Percentiles rank a stretch among this genome's conserved stretches.
Evolutionary conservation across 169 alveolate species (phyloP).

Genomic region (Plasmodium inui): DNA sequence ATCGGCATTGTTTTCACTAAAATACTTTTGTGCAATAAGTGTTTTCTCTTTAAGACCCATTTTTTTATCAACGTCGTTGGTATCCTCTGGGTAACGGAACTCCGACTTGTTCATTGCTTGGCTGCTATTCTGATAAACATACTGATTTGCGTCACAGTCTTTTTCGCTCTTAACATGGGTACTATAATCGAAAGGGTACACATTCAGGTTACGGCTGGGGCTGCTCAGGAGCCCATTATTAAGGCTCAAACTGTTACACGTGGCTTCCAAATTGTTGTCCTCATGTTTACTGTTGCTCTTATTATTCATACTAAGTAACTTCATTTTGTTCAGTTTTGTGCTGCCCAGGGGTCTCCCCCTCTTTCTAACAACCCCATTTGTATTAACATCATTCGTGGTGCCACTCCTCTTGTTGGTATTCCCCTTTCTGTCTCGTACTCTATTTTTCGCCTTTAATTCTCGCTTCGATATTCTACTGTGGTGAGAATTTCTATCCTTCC

Average conservation of each 20-base stretch:
- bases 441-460: slow-evolving; percentile 31
- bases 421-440: neutral
- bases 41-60: neutral
- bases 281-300: slow-evolving; percentile 8
- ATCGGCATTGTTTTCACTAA: neutral
- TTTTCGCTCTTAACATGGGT: neutral
- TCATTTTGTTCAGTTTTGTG: slow-evolving; percentile 41
- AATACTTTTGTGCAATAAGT: neutral
- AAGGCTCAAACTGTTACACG: neutral
- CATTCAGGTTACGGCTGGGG: neutral
- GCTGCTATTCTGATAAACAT: neutral
- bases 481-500: neutral
- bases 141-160: neutral
- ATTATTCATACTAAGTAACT: neutral
- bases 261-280: neutral
- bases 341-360: slow-evolving; percentile 74
- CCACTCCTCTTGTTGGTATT: neutral
- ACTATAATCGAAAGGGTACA: neutral
- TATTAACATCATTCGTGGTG: neutral
- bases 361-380: slow-evolving; percentile 32
- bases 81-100: neutral
- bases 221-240: neutral
- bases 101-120: neutral
- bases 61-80: neutral
- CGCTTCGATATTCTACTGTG: slow-evolving; percentile 10